Percentiles rank a stretch among this genome's conserved stretches.
phyloP scores from a whole-genome alignment of 2,329 filamentous ascomycete species.

The Lasiodiplodia citricola region DNA sequence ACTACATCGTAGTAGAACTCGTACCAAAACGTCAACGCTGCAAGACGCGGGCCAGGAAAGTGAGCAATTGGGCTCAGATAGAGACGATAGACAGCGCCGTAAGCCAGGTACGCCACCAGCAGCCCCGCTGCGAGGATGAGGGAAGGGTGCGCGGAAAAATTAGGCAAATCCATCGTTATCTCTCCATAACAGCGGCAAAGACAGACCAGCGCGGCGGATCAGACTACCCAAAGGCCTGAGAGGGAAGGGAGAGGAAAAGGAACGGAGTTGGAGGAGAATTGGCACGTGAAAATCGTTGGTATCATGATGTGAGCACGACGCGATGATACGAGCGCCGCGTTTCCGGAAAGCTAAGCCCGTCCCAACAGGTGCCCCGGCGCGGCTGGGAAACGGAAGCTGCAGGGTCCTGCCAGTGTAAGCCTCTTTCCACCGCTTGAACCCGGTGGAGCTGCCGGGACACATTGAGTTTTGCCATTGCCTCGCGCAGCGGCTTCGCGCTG shows the following conservation, averaged over 20 bases:
- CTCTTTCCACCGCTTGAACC: background rate
- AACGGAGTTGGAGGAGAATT: background rate
- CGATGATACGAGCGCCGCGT: background rate
- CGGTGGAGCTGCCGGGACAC: background rate
- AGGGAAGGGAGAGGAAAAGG: background rate
- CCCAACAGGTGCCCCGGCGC: background rate
- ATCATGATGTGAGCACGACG: slow-evolving; percentile 5
- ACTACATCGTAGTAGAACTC: slow-evolving; percentile 32
- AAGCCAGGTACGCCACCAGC: background rate
- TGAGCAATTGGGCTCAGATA: slow-evolving; percentile 18
- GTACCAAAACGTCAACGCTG: slow-evolving; percentile 31
- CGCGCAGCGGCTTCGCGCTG: background rate
- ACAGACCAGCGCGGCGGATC: background rate
- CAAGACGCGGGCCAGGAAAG: slow-evolving; percentile 31
- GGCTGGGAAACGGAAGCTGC: background rate
- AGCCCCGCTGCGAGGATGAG: background rate
- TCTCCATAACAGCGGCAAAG: background rate
- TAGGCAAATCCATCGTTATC: background rate
- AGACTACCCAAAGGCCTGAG: background rate
- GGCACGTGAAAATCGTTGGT: slow-evolving; percentile 14
- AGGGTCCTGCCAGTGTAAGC: background rate
- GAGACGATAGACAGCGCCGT: slow-evolving; percentile 28
- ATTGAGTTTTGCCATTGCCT: background rate
- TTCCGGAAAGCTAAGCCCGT: background rate
- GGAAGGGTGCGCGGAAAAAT: background rate